A percentile compares a stretch with the other conserved stretches of the same genome.
Evolutionary conservation across 2,329 filamentous ascomycete genomes (phyloP).

Genomic region (Chaetomium olivaceum): DNA sequence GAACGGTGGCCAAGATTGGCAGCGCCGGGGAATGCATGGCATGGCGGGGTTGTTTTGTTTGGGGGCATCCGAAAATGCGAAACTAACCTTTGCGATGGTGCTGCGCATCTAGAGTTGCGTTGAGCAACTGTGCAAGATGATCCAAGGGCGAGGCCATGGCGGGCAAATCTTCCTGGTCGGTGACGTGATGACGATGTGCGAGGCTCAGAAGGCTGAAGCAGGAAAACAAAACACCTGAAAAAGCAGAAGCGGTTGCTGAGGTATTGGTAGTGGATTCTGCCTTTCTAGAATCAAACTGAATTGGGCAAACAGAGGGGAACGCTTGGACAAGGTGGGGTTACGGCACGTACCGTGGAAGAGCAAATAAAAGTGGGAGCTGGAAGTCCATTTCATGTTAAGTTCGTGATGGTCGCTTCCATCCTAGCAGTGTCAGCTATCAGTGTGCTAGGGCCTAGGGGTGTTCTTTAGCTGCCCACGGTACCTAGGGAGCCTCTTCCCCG

Average conservation of each 20-base stretch:
- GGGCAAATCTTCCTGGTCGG: constrained; percentile 8
- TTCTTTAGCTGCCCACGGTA: too few relatives aligned
- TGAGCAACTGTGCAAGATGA: constrained; percentile 76
- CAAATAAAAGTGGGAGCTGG: constrained; percentile 17
- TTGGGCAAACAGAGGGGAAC: constrained; percentile 15
- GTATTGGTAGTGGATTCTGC: constrained; percentile 24
- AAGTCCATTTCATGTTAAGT: not conserved
- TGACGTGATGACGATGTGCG: constrained; percentile 18
- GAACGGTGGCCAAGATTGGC: not conserved
- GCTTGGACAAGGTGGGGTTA: constrained; percentile 6
- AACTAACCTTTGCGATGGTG: constrained; percentile 82
- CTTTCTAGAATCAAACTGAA: constrained; percentile 19
- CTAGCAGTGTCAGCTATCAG: not conserved
- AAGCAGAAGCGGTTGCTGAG: constrained; percentile 26
- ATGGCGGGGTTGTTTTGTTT: constrained; percentile 20
- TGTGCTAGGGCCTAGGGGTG: too few relatives aligned
- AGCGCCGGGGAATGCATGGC: not conserved
- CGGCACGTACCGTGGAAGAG: not conserved
- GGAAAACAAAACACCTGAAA: constrained; percentile 27
- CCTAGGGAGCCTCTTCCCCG: too few relatives aligned
- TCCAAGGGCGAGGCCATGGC: constrained; percentile 59
- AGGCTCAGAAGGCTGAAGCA: not conserved
- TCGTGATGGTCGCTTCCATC: not conserved
- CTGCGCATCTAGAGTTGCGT: constrained; percentile 84
- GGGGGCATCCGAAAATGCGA: not conserved